Evolutionary conservation across 768 basidiomycete genomes (phyloP).

Genomic region (Cystobasidium tubakii): DNA sequence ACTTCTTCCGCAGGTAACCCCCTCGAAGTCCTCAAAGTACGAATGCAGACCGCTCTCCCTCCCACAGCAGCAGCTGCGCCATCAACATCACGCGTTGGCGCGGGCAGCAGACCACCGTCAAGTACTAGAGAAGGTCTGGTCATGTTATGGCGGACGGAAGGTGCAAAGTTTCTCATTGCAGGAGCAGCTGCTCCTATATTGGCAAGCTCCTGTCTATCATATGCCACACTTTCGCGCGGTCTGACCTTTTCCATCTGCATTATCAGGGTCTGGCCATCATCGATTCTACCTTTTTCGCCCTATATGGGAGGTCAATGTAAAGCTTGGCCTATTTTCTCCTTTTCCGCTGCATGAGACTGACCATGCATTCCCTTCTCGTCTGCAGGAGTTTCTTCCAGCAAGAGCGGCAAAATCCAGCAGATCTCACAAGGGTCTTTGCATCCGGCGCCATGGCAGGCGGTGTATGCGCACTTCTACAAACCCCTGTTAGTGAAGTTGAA

Average conservation of each 20-base stretch:
- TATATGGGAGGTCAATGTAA: conserved; percentile 35
- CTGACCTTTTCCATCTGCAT: not conserved
- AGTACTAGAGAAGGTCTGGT: conserved; percentile 27
- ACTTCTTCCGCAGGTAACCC: conserved; percentile 3
- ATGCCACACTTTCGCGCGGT: not conserved
- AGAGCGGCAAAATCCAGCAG: conserved; percentile 26
- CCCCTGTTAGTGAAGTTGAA: conserved; percentile 6
- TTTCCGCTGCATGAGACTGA: too few relatives aligned
- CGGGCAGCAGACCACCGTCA: conserved; percentile 12
- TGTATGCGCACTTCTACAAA: conserved; percentile 25
- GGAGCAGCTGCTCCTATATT: conserved; percentile 35
- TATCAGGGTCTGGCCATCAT: conserved; percentile 36
- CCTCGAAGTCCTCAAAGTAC: conserved; percentile 34
- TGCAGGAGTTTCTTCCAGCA: conserved; percentile 14
- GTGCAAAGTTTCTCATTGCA: conserved; percentile 21
- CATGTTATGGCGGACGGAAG: conserved; percentile 34
- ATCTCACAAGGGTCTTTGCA: conserved; percentile 14
- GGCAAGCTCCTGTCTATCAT: conserved; percentile 1
- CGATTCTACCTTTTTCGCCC: conserved; percentile 37
- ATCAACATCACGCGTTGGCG: conserved; percentile 17
- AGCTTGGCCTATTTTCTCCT: too few relatives aligned
- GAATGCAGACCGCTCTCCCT: conserved; percentile 34
- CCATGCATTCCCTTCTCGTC: too few relatives aligned
- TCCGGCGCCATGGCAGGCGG: conserved; percentile 28
- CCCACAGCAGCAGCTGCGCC: conserved; percentile 1